Conservation (phyloP, 139 green algal species). For the Picochlorum sp. region DNA sequence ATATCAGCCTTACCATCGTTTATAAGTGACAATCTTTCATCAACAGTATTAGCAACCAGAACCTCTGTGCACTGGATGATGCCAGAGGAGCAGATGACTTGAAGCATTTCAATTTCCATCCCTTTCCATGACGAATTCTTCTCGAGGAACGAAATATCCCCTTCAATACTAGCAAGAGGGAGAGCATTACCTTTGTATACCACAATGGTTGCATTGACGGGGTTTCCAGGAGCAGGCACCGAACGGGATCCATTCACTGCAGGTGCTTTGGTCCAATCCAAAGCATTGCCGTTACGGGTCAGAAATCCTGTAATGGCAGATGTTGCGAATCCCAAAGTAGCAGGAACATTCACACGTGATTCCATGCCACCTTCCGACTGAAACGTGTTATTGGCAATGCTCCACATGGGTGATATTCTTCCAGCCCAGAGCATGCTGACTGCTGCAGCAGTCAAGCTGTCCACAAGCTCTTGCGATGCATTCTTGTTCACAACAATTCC, state of each 20-base stretch:
- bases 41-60: not conserved
- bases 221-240: not conserved
- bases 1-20: not conserved
- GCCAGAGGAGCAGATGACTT: not conserved
- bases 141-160: not conserved
- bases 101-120: slow-evolving; percentile 3
- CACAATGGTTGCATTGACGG: not conserved
- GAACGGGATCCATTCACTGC: not conserved
- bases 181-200: slow-evolving; percentile 3
- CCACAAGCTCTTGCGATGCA: not conserved
- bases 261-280: not conserved
- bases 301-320: not conserved
- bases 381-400: not conserved
- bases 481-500: slow-evolving; percentile 1
- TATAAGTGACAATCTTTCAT: not conserved
- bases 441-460: not conserved
- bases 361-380: not conserved
- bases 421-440: slow-evolving; percentile 2
- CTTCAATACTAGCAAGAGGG: not conserved
- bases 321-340: not conserved
- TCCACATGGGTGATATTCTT: not conserved
- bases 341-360: not conserved
- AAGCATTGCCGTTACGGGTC: not conserved
- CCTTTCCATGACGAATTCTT: not conserved
- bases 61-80: not conserved